Conservation (phyloP, 2,329 filamentous ascomycete genomes). For the Hypoxylon sp. region DNA sequence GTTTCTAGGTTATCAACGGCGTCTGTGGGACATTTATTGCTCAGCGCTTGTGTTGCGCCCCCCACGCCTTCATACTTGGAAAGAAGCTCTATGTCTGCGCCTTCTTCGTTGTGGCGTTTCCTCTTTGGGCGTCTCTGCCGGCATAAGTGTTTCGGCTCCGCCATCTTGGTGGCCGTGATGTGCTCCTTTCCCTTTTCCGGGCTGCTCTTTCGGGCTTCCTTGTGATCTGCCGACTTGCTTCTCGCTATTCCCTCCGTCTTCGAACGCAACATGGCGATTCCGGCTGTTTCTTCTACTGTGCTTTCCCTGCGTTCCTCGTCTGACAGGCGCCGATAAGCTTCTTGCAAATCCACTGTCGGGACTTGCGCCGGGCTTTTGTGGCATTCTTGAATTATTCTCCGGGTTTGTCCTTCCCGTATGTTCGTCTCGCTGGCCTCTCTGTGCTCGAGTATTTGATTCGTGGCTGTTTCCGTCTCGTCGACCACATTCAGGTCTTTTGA, state of each 20-base stretch:
- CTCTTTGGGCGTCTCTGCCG: constrained; percentile 21
- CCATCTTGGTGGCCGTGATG: constrained; percentile 7
- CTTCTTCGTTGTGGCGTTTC: constrained; percentile 37
- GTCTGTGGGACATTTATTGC: constrained; percentile 16
- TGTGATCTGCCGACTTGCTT: constrained; percentile 36
- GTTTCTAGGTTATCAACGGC: constrained; percentile 14
- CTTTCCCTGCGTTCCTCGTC: constrained; percentile 34
- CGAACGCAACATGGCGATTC: constrained; percentile 49
- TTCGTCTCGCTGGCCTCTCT: constrained; percentile 11
- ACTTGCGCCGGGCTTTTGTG: constrained; percentile 3
- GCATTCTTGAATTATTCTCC: constrained; percentile 16
- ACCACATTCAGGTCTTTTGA: constrained; percentile 4
- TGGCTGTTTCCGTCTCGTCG: constrained; percentile 19
- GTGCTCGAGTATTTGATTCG: constrained; percentile 9
- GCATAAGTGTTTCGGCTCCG: constrained; percentile 28
- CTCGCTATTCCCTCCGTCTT: constrained; percentile 40
- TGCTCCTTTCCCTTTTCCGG: constrained; percentile 21
- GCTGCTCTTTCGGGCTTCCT: constrained; percentile 22
- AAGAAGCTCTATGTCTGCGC: constrained; percentile 48
- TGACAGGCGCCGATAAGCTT: constrained; percentile 27
- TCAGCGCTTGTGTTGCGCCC: constrained; percentile 11
- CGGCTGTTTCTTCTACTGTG: constrained; percentile 50
- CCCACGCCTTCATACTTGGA: constrained; percentile 32
- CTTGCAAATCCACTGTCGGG: constrained; percentile 14
- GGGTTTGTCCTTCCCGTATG: constrained; percentile 5